Base-by-base conservation (phyloP, 83 land plant genomes). In the Isoetes engelmannii region DNA sequence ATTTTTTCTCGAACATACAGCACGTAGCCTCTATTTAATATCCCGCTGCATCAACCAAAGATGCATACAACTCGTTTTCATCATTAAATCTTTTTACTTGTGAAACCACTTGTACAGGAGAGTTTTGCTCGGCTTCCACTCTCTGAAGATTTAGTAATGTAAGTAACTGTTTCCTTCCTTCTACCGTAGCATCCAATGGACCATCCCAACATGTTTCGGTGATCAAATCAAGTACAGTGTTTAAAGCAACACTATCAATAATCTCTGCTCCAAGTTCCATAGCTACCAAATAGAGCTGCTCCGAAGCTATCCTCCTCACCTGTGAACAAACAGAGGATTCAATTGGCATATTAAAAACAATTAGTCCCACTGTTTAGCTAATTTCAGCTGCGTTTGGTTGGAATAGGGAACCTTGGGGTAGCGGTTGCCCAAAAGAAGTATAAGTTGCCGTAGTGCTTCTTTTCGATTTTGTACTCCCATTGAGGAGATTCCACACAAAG, bases 201-300 rank as follows among this genome's bases (percentile, higher is more conserved):
- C 92, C 98, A 61, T 94, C 96, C 98, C 98, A 94, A 70, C 87
- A 83, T 45, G 92, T 90, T 69, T 90, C 92, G 12, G 81, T 67
- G 47, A 94, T 64, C 18, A 94, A 70, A 63, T 90, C 96, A 70
- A 88, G 62, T 6, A 85, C 88, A 59, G 65, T 64, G 21, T 83
- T 86, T 50, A 75, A 20, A n/a, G 69, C 77, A 9, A 81, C 85
- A 18, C 74, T 73, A 7, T 67, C 71, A 56, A 90, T 20, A 48
- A 90, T 73, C 57, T 74, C 62, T 54, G 75, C 75, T n/a, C 78
- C 87, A 63, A 81, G 83, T 81, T 94, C 88, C 13, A 87, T 63
- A 28, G 90, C 78, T 10, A 87, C 77, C 67, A 93, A 80, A 67
- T 89, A 93, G 5, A 93, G 79, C 70, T 90, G 92, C 74, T 94